A percentile compares a stretch with the other conserved stretches of the same genome.
These are phyloP conservation scores for Puya raimondii DNA, from an alignment of 176 grass and related monocot species.

Conservation along the genomic window DNA sequence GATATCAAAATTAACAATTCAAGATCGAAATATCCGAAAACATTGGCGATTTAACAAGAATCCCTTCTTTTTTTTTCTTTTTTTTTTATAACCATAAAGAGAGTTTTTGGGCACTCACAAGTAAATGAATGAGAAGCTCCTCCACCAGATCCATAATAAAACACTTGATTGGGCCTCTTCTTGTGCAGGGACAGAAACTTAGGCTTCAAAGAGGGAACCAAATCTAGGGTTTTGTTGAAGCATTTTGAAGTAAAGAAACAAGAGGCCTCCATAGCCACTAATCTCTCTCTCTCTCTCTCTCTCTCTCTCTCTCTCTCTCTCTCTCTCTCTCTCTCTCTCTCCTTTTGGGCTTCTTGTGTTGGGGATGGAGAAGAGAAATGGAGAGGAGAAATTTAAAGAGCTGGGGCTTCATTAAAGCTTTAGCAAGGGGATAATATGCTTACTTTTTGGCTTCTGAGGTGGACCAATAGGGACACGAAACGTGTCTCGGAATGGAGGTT, in stretches of 20 bases:
- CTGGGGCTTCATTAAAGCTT: conserved; percentile 9
- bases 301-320: background rate
- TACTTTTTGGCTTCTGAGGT: conserved; percentile 2
- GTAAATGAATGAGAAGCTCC: conserved; percentile 17
- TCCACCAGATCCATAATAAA: background rate
- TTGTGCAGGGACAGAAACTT: conserved; percentile 16
- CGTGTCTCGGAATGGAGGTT: background rate
- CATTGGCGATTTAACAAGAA: too few relatives aligned
- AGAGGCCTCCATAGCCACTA: conserved; percentile 38
- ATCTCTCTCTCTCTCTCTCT: background rate
- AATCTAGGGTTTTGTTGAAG: conserved; percentile 22
- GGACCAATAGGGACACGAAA: conserved; percentile 9
- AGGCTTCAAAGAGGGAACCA: conserved; percentile 12
- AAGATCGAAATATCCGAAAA: too few relatives aligned
- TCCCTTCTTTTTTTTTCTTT: too few relatives aligned
- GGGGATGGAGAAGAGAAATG: background rate
- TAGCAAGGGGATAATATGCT: conserved; percentile 36
- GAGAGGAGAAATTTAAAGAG: background rate
- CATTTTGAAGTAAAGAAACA: conserved; percentile 49
- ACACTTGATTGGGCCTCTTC: conserved; percentile 14
- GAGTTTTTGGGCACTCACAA: conserved; percentile 19
- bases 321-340: background rate
- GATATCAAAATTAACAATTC: too few relatives aligned
- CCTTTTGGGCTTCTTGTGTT: background rate
- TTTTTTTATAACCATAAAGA: background rate